These are phyloP conservation scores for Seiridium cupressi DNA, from an alignment of 2,329 filamentous ascomycete genomes.

Conservation along the genomic window DNA sequence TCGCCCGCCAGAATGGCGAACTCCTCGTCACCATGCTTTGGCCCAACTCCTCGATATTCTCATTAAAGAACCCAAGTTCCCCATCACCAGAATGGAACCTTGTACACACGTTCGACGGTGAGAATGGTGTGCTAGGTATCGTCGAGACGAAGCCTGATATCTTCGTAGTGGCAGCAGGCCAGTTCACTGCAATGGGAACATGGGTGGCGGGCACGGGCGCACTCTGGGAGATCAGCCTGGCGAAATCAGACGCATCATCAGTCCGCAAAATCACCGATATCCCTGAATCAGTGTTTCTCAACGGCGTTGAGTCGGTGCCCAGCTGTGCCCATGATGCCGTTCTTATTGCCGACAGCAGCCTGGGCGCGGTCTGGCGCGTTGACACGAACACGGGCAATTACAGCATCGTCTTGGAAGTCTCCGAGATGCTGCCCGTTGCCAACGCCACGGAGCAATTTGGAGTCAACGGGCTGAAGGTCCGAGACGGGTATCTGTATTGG, in stretches of 20 bases:
- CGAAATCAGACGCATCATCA: not conserved
- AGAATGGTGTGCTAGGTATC: constrained; percentile 24
- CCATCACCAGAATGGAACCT: constrained; percentile 14
- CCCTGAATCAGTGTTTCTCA: constrained; percentile 13
- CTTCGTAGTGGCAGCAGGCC: constrained; percentile 16
- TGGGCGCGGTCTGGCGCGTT: constrained; percentile 20
- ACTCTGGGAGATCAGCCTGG: constrained; percentile 12
- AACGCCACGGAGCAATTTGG: constrained; percentile 12
- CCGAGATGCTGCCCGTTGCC: constrained; percentile 17
- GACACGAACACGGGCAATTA: constrained; percentile 15
- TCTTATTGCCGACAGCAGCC: constrained; percentile 14
- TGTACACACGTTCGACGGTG: constrained; percentile 21
- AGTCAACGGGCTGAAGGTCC: constrained; percentile 21
- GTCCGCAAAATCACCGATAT: constrained; percentile 14
- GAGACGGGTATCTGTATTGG: constrained; percentile 19
- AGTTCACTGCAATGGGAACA: constrained; percentile 4
- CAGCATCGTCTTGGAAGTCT: constrained; percentile 16
- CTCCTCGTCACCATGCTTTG: constrained; percentile 25
- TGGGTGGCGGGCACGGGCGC: constrained; percentile 11
- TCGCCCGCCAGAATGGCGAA: constrained; percentile 23
- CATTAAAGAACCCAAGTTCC: constrained; percentile 10
- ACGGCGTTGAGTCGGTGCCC: constrained; percentile 16
- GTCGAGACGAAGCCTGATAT: constrained; percentile 20
- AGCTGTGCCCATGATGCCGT: constrained; percentile 10
- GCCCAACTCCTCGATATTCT: constrained; percentile 20